Evolutionary conservation across 2,329 filamentous ascomycete species (phyloP).

Genomic region (Colletotrichum chlorophyti): DNA sequence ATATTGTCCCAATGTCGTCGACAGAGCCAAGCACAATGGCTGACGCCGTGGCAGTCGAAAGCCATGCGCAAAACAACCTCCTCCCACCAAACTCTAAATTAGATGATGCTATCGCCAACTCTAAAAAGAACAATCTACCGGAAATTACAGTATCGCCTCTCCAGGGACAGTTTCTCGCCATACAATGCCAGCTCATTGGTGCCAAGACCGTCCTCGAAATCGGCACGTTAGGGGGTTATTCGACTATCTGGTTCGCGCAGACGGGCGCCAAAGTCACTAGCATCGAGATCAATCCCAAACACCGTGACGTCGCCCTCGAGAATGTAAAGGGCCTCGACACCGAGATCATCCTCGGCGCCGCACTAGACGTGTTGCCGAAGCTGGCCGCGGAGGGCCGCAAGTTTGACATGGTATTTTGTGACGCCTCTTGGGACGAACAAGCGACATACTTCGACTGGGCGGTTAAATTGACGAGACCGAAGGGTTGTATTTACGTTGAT

Average conservation of each 20-base stretch:
- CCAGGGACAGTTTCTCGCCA: constrained; percentile 45
- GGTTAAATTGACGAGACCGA: constrained; percentile 45
- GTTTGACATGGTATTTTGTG: constrained; percentile 60
- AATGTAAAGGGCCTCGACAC: constrained; percentile 52
- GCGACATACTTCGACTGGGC: constrained; percentile 55
- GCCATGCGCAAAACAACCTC: not conserved
- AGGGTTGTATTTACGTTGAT: constrained; percentile 54
- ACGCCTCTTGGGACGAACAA: constrained; percentile 58
- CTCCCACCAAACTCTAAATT: constrained; percentile 24
- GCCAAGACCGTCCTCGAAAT: constrained; percentile 56
- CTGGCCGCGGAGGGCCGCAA: constrained; percentile 47
- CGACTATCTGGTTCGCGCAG: constrained; percentile 58
- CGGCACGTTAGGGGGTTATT: constrained; percentile 62
- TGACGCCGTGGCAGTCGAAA: not conserved
- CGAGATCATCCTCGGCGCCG: constrained; percentile 52
- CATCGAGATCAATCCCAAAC: constrained; percentile 55
- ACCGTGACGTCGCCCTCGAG: constrained; percentile 51
- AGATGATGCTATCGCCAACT: constrained; percentile 40
- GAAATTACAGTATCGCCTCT: constrained; percentile 43
- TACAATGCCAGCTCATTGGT: constrained; percentile 43
- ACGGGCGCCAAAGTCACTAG: constrained; percentile 51
- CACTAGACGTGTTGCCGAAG: constrained; percentile 44
- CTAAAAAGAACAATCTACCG: constrained; percentile 40
- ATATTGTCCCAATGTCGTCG: not conserved
- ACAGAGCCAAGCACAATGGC: not conserved